Evolutionary conservation across 2,329 filamentous ascomycete species (phyloP), one percentile per base, ranked within the genome.

Genomic region (Phaeosphaeriaceae sp.): DNA sequence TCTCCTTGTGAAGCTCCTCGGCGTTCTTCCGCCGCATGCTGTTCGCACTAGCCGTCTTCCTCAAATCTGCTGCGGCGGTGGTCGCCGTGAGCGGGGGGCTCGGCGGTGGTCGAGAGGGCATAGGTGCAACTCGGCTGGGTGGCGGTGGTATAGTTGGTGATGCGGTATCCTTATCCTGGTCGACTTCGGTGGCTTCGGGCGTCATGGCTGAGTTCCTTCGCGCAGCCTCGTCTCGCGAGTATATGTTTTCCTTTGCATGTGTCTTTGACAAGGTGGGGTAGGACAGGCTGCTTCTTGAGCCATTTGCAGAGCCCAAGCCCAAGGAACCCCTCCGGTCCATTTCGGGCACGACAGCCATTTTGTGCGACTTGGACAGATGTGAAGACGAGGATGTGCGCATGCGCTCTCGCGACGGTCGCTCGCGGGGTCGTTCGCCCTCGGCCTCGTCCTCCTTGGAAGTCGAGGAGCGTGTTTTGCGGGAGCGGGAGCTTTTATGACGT

Each of bases 221-320:
- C 20, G 62, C 54, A 12, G 63, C 38, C 13, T 74, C 71, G 29
- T 77, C 76, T 42, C 71, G 79, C 67, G 84, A 87, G 57, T 84
- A 81, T 45, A 96, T 84, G 36, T 86, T 84, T 76, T 97, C 93
- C 73, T 92, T 94, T 79, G 91, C 95, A 73, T 96, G 90, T 11
- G 89, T 89, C 75, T 95, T 97, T 75, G 89, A 94, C 74, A 95
- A 91, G 9, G 82, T 81, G 1, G 92, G 90, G 69, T 96, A 96
- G 6, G 90, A 87, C 34, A 89, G 62, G 55, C 70, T 72, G 30
- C 72, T 63, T 42, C 72, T 63, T 33, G 75, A 72, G 8, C 65
- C 70, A 51, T 68, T 72, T 16, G 62, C 60, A 26, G 72, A 73
- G 56, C 63, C 63, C 42, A 70, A 45, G 56, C 63, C 61, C 42